These are phyloP conservation scores for Polyporus arcularius DNA, from an alignment of 768 basidiomycete species.

Conservation along the genomic window DNA sequence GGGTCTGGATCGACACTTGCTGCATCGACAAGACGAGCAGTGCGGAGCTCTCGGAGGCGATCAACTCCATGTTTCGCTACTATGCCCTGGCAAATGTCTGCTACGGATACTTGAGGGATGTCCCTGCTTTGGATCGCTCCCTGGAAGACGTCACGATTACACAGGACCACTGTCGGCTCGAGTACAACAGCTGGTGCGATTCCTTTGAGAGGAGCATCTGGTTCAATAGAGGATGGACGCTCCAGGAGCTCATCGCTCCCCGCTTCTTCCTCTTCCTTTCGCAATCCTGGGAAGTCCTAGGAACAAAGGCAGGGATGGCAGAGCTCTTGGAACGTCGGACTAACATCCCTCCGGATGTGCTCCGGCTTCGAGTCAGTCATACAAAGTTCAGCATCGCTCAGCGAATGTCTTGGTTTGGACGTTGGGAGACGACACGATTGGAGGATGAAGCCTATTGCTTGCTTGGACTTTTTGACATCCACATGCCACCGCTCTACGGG, in stretches of 20 bases:
- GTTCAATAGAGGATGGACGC: background rate
- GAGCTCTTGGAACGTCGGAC: background rate
- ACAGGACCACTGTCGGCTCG: no score
- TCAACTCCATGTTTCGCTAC: background rate
- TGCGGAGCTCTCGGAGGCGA: background rate
- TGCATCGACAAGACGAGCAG: conserved; percentile 8
- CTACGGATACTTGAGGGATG: no score
- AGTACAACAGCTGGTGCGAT: no score
- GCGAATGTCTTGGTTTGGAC: background rate
- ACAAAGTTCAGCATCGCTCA: background rate
- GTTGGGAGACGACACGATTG: background rate
- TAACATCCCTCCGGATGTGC: background rate
- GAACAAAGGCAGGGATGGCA: background rate
- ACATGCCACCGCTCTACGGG: background rate
- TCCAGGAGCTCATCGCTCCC: background rate
- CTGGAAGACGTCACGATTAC: no score
- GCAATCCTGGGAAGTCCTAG: background rate
- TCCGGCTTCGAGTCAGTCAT: background rate
- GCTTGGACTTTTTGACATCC: background rate
- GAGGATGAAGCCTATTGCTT: conserved; percentile 3
- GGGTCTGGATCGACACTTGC: background rate
- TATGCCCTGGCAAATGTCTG: no score
- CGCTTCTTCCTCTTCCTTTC: background rate
- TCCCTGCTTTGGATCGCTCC: no score
- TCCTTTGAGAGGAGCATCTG: background rate